Base-by-base conservation (phyloP, 2,329 filamentous ascomycete species). In the Acrocalymma vagum region DNA sequence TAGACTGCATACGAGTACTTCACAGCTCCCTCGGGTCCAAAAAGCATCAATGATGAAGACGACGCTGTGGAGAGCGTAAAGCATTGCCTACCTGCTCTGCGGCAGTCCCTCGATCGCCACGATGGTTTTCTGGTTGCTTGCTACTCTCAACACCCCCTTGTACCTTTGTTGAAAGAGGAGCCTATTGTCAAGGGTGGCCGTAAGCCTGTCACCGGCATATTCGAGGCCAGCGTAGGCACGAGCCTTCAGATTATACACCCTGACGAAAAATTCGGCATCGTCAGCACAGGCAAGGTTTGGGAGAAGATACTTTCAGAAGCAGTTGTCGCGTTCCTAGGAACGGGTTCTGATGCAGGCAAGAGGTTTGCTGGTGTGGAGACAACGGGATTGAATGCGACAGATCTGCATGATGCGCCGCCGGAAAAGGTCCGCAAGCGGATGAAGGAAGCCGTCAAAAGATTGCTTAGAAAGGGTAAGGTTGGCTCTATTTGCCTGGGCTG, bases 271-370 rank as follows among this genome's bases (percentile, higher is more conserved):
- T 96, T 94, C 76, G 93, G 91, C 2, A 94, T 97, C 49, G 86
- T 97, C 5, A 93, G 87, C 5, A 96, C 93, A 0, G 92, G 91
- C 0, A 82, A 82, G 41, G 88, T 87, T 51, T 96, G 92, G 93
- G 87, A 93, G 60, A 68, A 75, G 0, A 84, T 94, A 23, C 74
- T 96, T 9, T 76, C 73, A 0, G 72, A 79, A 0, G 91, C 87
- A 0, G 86, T 94, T 0, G 72, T 72, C 2, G 65, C 71, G 0
- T 85, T 89, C 49, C 69, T 95, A 0, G 88, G 86, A 0, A 67
- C 69, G 2, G 51, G 46, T 10, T 63, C 72, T 4, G 60, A 68
- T 0, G 54, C 55, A 0, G 63, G 63, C 2, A 64, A 61, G 44
- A 79, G 79, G 30, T 96, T 95, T 62, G 87, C 84, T 0, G 91